Percentiles rank a stretch among this genome's conserved stretches.
These are phyloP conservation scores for Quercus berberidifolia DNA, from an alignment of 306 rosid genomes.

Conservation along the genomic window DNA sequence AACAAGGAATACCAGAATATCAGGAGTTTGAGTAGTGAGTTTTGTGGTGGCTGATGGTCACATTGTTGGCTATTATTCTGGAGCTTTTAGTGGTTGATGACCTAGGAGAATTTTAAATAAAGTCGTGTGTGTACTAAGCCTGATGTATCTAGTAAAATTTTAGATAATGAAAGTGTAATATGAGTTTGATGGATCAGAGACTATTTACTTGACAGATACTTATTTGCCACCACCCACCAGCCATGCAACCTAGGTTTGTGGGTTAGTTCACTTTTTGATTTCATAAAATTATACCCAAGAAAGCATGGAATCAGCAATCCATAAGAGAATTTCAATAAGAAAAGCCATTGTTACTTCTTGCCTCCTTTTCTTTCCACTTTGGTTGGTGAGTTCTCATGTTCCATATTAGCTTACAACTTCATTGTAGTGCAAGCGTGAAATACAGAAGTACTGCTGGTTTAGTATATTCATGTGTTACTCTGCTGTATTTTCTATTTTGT, in stretches of 20 bases:
- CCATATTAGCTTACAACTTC: background rate
- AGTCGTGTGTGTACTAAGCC: background rate
- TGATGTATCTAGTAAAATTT: background rate
- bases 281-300: background rate
- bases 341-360: background rate
- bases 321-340: background rate
- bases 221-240: background rate
- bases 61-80: background rate
- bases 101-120: background rate
- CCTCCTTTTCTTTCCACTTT: background rate
- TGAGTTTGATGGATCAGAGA: background rate
- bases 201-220: background rate
- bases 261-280: constrained; percentile 4
- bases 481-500: no score
- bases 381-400: background rate
- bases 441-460: background rate
- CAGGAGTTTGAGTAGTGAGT: background rate
- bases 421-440: background rate
- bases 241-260: background rate
- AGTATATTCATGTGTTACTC: no score
- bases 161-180: background rate
- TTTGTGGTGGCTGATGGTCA: background rate
- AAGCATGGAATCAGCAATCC: background rate
- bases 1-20: background rate
- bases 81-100: background rate